Conservation (phyloP, 2,329 filamentous ascomycete species). For the Fusarium drepaniforme region DNA sequence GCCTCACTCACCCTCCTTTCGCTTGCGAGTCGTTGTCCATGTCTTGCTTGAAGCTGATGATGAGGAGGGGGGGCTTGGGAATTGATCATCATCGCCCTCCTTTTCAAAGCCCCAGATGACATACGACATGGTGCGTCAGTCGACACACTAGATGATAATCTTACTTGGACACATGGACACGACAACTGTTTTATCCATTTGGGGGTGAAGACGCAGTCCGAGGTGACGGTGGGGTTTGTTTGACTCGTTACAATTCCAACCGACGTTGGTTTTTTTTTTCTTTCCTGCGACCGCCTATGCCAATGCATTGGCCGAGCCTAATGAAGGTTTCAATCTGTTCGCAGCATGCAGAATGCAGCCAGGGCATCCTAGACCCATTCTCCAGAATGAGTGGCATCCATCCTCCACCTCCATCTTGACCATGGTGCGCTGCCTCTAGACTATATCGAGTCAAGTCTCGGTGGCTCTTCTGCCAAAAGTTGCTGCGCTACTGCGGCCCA, state of each 20-base stretch:
- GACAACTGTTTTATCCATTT: slow-evolving; percentile 10
- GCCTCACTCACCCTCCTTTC: slow-evolving; percentile 34
- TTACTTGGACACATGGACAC: slow-evolving; percentile 14
- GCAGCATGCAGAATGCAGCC: slow-evolving; percentile 32
- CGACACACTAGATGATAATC: slow-evolving; percentile 20
- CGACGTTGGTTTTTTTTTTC: not conserved
- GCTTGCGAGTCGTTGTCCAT: slow-evolving; percentile 16
- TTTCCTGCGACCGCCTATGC: not conserved
- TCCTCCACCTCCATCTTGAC: slow-evolving; percentile 15
- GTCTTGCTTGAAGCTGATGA: slow-evolving; percentile 30
- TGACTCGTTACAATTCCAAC: slow-evolving; percentile 12
- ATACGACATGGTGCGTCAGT: slow-evolving; percentile 33
- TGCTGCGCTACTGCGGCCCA: slow-evolving; percentile 39
- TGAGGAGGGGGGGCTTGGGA: slow-evolving; percentile 15
- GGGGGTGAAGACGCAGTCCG: slow-evolving; percentile 4
- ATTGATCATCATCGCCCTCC: slow-evolving; percentile 29
- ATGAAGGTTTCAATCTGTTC: slow-evolving; percentile 33
- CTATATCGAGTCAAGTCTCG: slow-evolving; percentile 40
- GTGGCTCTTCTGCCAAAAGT: slow-evolving; percentile 24
- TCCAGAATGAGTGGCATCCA: slow-evolving; percentile 6
- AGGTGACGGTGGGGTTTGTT: slow-evolving; percentile 11
- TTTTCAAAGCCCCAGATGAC: slow-evolving; percentile 34
- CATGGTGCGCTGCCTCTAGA: slow-evolving; percentile 17
- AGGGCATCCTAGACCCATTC: slow-evolving; percentile 30
- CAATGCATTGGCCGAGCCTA: slow-evolving; percentile 9